Conservation (phyloP, 768 basidiomycete species). For the Leccinum incarnatum region DNA sequence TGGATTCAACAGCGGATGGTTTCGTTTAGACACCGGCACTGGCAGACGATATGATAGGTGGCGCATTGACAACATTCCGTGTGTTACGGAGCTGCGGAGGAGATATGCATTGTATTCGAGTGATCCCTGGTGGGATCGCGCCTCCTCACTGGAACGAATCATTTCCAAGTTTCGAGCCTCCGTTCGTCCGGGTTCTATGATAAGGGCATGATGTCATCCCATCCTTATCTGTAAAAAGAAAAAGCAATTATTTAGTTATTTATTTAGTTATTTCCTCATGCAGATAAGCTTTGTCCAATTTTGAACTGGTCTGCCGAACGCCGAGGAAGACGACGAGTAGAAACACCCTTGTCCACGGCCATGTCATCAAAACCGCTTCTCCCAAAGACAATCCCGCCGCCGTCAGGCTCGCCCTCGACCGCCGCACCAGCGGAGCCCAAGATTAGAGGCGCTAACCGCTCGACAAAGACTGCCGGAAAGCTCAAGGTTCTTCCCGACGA, state of each 20-base stretch:
- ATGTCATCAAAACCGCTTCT: constrained; percentile 34
- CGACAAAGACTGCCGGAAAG: constrained; percentile 81
- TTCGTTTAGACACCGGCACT: neutral
- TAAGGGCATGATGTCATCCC: constrained; percentile 13
- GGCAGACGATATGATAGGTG: neutral
- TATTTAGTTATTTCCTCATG: constrained; percentile 9
- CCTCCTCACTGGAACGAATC: neutral
- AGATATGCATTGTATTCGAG: neutral
- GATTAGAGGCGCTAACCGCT: constrained; percentile 69
- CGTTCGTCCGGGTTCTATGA: neutral
- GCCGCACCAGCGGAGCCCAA: constrained; percentile 43
- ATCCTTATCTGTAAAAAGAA: neutral
- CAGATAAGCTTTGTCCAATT: constrained; percentile 1
- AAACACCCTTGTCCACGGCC: neutral
- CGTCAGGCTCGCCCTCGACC: constrained; percentile 7
- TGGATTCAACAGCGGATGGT: neutral
- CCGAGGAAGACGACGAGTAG: constrained; percentile 17
- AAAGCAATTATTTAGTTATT: neutral
- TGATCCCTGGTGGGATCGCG: neutral
- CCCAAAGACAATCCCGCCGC: constrained; percentile 27
- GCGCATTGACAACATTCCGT: neutral
- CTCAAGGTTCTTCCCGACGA: constrained; percentile 88
- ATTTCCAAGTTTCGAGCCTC: neutral
- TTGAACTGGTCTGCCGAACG: constrained; percentile 13
- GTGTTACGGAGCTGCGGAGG: neutral